phyloP scores from a whole-genome alignment of 306 rosid genomes.

The Astragalus glycyphyllos region DNA sequence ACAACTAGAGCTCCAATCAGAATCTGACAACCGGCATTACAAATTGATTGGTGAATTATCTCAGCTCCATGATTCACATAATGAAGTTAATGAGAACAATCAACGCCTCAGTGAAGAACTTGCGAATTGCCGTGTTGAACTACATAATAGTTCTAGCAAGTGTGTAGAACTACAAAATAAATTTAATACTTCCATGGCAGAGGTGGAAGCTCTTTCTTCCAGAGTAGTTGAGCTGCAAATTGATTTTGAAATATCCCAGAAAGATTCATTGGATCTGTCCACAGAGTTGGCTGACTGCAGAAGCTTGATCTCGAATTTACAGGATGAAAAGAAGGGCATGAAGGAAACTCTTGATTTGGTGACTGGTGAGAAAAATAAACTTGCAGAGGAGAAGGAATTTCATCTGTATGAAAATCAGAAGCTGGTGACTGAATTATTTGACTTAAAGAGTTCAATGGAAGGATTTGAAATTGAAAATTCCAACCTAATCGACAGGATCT shows the following conservation, averaged over 20 bases:
- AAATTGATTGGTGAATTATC: conserved; percentile 61
- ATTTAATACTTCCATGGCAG: conserved; percentile 53
- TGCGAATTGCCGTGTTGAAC: conserved; percentile 62
- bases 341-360: conserved; percentile 53
- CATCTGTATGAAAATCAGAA: conserved; percentile 61
- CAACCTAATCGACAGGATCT: conserved; percentile 54
- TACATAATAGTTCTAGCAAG: conserved; percentile 55
- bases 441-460: conserved; percentile 51
- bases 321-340: conserved; percentile 66
- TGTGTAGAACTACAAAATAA: conserved; percentile 66
- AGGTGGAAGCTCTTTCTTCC: conserved; percentile 65
- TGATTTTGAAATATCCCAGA: conserved; percentile 62
- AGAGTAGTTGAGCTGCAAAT: conserved; percentile 63
- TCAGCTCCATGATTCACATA: conserved; percentile 54
- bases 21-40: conserved; percentile 56
- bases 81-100: conserved; percentile 63
- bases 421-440: conserved; percentile 61
- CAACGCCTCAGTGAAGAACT: conserved; percentile 70
- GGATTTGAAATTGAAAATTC: conserved; percentile 66
- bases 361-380: conserved; percentile 58
- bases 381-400: conserved; percentile 61
- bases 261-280: conserved; percentile 57
- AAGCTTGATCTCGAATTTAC: conserved; percentile 60
- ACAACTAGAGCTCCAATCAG: conserved; percentile 62
- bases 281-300: conserved; percentile 74